Evolutionary conservation across 2,329 filamentous ascomycete genomes (phyloP).

Genomic region (Stachybotrys echinatus): DNA sequence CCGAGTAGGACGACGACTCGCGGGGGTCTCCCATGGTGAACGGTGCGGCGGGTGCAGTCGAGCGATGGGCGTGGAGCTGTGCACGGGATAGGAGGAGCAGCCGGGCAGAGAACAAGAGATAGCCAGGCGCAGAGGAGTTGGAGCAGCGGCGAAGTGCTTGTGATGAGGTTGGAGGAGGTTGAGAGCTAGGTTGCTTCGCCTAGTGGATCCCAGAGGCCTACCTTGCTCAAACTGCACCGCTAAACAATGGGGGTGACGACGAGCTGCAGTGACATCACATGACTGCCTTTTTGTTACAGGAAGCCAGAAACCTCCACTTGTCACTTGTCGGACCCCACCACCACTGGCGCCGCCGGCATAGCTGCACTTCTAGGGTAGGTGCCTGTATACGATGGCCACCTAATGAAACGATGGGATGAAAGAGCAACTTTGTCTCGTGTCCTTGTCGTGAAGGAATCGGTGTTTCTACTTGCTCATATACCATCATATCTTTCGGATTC

Average conservation of each 20-base stretch:
- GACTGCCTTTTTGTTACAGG: constrained; percentile 23
- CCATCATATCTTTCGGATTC: too few relatives aligned
- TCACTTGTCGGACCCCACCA: constrained; percentile 1
- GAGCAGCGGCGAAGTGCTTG: constrained; percentile 16
- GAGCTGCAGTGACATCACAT: constrained; percentile 31
- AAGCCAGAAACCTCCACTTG: too few relatives aligned
- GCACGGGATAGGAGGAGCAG: constrained; percentile 3
- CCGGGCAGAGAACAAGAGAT: constrained; percentile 11
- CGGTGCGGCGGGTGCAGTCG: constrained; percentile 8
- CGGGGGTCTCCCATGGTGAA: constrained; percentile 49
- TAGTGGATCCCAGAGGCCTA: constrained; percentile 26
- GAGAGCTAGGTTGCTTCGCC: constrained; percentile 27
- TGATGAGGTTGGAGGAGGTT: constrained; percentile 32
- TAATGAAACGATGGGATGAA: too few relatives aligned
- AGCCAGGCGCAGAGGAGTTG: constrained; percentile 7
- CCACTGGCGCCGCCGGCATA: too few relatives aligned
- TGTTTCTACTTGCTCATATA: too few relatives aligned
- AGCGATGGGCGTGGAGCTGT: neutral
- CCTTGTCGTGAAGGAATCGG: too few relatives aligned
- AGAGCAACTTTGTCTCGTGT: too few relatives aligned
- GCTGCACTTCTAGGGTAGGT: too few relatives aligned
- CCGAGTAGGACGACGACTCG: constrained; percentile 55
- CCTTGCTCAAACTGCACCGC: neutral
- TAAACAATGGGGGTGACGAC: constrained; percentile 2
- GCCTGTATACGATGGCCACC: too few relatives aligned